Percentiles rank a stretch among this genome's conserved stretches.
Conservation (phyloP, 2,329 filamentous ascomycete species). For the Neofusicoccum sp. region DNA sequence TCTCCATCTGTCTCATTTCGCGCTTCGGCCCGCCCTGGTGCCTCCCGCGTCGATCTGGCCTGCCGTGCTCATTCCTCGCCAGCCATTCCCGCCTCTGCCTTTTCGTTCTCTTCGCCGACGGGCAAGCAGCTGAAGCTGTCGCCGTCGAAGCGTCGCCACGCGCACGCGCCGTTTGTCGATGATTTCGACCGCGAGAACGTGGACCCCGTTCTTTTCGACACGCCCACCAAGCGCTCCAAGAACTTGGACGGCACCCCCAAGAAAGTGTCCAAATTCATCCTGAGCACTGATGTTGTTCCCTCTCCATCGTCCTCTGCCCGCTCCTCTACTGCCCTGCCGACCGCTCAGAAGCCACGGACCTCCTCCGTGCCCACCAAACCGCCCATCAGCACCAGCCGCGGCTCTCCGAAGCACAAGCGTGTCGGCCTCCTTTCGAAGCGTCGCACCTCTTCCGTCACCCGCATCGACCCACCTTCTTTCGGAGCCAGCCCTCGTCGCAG, state of each 20-base stretch:
- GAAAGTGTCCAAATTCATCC: conserved; percentile 43
- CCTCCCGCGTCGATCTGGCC: not conserved
- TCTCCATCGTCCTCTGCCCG: conserved; percentile 24
- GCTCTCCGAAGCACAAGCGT: conserved; percentile 73
- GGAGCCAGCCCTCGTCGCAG: conserved; percentile 44
- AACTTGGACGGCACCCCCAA: conserved; percentile 34
- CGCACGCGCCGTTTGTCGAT: conserved; percentile 44
- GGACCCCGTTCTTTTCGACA: conserved; percentile 52
- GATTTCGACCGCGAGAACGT: conserved; percentile 57
- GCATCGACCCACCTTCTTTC: conserved; percentile 69
- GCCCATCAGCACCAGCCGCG: conserved; percentile 57
- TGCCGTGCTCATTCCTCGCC: conserved; percentile 15
- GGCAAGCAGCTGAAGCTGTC: conserved; percentile 32
- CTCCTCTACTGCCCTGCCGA: conserved; percentile 23
- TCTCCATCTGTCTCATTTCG: not conserved
- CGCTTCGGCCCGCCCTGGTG: not conserved
- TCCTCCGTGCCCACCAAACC: conserved; percentile 42
- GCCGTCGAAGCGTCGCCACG: conserved; percentile 47
- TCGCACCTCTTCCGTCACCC: conserved; percentile 63
- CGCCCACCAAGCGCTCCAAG: conserved; percentile 55
- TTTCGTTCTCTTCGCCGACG: conserved; percentile 24
- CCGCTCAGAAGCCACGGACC: conserved; percentile 36
- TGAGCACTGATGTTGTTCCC: conserved; percentile 29
- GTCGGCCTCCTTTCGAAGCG: conserved; percentile 67
- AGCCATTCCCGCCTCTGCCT: conserved; percentile 35